These are phyloP conservation scores for Polytrichum commune DNA, from an alignment of 225 moss, liverwort and hornwort species.

Conservation along the genomic window DNA sequence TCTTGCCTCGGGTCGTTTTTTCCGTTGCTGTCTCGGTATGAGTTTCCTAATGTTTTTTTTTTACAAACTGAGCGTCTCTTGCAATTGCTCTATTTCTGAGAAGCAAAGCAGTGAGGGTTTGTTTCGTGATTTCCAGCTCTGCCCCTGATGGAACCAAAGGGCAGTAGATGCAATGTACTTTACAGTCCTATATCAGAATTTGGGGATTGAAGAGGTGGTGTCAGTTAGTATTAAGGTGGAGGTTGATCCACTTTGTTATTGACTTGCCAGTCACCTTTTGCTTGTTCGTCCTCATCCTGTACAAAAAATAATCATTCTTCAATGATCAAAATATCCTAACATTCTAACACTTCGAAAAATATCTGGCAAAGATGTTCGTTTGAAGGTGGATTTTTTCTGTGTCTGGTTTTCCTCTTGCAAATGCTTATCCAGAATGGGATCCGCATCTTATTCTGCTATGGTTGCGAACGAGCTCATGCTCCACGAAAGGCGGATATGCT, in stretches of 20 bases:
- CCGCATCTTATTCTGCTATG: too few species aligned
- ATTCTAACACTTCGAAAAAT: neutral
- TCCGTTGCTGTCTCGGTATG: neutral
- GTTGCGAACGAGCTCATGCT: too few species aligned
- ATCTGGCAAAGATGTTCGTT: too few species aligned
- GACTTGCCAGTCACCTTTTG: neutral
- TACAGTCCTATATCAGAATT: constrained; percentile 10
- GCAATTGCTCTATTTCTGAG: constrained; percentile 6
- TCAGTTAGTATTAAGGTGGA: constrained; percentile 13
- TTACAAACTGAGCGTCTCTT: constrained; percentile 4
- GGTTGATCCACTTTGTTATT: constrained; percentile 1
- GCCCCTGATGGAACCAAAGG: neutral
- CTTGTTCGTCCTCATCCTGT: constrained; percentile 13
- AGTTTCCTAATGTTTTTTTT: constrained; percentile 9
- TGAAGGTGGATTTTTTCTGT: too few species aligned
- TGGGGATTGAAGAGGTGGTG: constrained; percentile 8
- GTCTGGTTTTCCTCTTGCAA: too few species aligned
- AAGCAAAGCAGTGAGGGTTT: constrained; percentile 7
- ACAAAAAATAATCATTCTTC: constrained; percentile 37
- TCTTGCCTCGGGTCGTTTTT: neutral
- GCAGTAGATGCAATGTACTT: constrained; percentile 15
- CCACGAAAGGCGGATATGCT: too few species aligned
- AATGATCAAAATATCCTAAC: neutral
- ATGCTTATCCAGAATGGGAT: too few species aligned
- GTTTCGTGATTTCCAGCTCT: constrained; percentile 2